phyloP scores from a whole-genome alignment of 2,329 filamentous ascomycete genomes.

The Diaporthe amygdali region DNA sequence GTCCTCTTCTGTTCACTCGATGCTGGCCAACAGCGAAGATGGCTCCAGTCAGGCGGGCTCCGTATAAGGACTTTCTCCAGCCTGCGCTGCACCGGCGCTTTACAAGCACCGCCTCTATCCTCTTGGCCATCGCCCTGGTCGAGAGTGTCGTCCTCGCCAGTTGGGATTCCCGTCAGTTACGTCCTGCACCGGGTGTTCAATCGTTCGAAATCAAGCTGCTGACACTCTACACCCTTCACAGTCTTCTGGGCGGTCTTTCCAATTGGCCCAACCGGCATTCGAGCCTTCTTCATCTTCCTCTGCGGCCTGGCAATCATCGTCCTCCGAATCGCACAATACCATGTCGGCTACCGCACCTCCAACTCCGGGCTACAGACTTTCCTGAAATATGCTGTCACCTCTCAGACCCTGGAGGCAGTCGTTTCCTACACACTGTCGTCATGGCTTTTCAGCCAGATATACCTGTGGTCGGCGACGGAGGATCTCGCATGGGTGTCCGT shows the following conservation, averaged over 20 bases:
- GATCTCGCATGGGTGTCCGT: conserved; percentile 73
- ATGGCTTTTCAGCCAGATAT: conserved; percentile 80
- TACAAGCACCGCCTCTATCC: conserved; percentile 73
- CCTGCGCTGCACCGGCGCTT: conserved; percentile 88
- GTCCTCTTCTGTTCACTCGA: conserved; percentile 37
- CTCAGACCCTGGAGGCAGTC: conserved; percentile 71
- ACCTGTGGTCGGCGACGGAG: conserved; percentile 73
- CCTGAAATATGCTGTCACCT: conserved; percentile 58
- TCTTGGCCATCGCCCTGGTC: conserved; percentile 74
- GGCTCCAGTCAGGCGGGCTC: conserved; percentile 61
- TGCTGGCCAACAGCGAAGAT: conserved; percentile 53
- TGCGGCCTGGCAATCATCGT: conserved; percentile 80
- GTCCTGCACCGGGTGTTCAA: background rate
- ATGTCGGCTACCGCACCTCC: conserved; percentile 75
- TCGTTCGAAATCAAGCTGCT: background rate
- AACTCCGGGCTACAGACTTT: conserved; percentile 71
- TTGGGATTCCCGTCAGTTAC: conserved; percentile 69
- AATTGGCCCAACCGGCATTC: conserved; percentile 74
- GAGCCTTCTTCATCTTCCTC: conserved; percentile 76
- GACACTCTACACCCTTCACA: conserved; percentile 37
- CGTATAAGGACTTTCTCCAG: conserved; percentile 89
- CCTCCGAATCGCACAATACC: conserved; percentile 83
- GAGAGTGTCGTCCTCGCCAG: conserved; percentile 73
- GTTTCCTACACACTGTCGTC: conserved; percentile 81
- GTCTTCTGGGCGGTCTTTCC: conserved; percentile 90